Evolutionary conservation across 2,329 filamentous ascomycete species (phyloP).

Genomic region (Spiromastix sp.): DNA sequence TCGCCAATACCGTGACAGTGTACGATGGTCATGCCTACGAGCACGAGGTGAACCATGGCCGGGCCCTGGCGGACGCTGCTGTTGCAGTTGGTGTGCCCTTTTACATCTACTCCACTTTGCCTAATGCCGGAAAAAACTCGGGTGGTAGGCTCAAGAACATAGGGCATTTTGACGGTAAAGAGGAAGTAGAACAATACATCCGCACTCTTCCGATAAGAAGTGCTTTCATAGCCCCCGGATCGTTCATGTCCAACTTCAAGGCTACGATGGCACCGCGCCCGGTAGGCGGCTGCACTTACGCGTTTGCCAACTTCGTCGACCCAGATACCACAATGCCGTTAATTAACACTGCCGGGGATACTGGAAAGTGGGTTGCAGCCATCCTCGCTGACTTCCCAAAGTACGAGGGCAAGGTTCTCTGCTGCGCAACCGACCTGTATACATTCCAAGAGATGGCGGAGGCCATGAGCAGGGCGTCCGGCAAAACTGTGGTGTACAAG

Average conservation of each 20-base stretch:
- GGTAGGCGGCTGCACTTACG: too few species aligned
- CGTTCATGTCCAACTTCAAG: conserved; percentile 35
- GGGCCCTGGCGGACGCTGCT: conserved; percentile 28
- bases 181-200: conserved; percentile 29
- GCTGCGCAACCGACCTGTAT: too few species aligned
- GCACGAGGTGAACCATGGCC: conserved; percentile 25
- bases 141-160: conserved; percentile 25
- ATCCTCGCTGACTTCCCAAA: too few species aligned
- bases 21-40: conserved; percentile 33
- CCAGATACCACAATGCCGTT: too few species aligned
- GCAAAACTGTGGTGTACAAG: too few species aligned
- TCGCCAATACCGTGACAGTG: conserved; percentile 39
- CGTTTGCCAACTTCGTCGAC: too few species aligned
- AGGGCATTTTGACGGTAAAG: conserved; percentile 34
- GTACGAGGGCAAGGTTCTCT: too few species aligned
- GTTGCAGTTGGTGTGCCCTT: conserved; percentile 27
- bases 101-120: conserved; percentile 33
- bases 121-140: conserved; percentile 21
- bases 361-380: too few species aligned
- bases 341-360: too few species aligned
- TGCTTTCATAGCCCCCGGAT: conserved; percentile 33
- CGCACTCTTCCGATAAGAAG: conserved; percentile 22
- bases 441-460: too few species aligned
- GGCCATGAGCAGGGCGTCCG: too few species aligned
- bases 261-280: too few species aligned